Percentiles rank a stretch among this genome's conserved stretches.
Conservation (phyloP, 345 rosid genomes). For the Linum lewisii region DNA sequence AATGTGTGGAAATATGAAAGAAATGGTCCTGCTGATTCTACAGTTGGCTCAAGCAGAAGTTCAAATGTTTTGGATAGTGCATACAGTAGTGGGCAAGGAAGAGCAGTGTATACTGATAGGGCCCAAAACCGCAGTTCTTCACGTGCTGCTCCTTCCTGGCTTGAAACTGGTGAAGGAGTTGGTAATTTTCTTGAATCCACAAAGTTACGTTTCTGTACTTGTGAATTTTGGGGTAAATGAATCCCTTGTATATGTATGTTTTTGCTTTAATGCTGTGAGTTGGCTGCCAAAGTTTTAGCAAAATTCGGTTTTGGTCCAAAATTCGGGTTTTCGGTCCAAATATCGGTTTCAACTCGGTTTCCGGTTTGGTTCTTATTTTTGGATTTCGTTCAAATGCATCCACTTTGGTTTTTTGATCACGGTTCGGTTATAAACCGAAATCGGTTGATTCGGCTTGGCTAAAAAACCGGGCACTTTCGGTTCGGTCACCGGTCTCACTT, state of each 20-base stretch:
- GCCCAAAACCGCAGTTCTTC: conserved; percentile 51
- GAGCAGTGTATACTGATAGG: conserved; percentile 49
- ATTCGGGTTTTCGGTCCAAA: too few relatives aligned
- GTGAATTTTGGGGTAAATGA: too few relatives aligned
- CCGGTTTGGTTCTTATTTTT: too few relatives aligned
- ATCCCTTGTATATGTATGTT: conserved; percentile 20
- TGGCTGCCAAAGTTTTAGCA: conserved; percentile 77
- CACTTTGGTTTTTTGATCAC: too few relatives aligned
- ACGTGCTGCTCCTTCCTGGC: conserved; percentile 82
- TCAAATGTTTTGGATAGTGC: conserved; percentile 44
- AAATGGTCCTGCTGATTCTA: too few relatives aligned
- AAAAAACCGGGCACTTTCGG: too few relatives aligned
- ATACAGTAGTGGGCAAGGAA: conserved; percentile 51
- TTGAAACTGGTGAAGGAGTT: conserved; percentile 97
- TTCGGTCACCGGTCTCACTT: too few relatives aligned
- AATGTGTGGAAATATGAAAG: conserved; percentile 84
- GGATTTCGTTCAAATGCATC: too few relatives aligned
- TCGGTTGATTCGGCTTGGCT: too few relatives aligned
- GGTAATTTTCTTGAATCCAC: conserved; percentile 51
- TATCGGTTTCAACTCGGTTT: too few relatives aligned
- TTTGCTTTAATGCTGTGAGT: conserved; percentile 43
- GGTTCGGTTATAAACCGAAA: too few relatives aligned
- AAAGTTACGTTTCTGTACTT: conserved; percentile 21
- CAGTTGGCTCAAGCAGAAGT: conserved; percentile 83
- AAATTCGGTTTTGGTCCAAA: too few relatives aligned